Evolutionary conservation across 192 early-diverging fungal species (phyloP).

Genomic region (Umbelopsis sp.): DNA sequence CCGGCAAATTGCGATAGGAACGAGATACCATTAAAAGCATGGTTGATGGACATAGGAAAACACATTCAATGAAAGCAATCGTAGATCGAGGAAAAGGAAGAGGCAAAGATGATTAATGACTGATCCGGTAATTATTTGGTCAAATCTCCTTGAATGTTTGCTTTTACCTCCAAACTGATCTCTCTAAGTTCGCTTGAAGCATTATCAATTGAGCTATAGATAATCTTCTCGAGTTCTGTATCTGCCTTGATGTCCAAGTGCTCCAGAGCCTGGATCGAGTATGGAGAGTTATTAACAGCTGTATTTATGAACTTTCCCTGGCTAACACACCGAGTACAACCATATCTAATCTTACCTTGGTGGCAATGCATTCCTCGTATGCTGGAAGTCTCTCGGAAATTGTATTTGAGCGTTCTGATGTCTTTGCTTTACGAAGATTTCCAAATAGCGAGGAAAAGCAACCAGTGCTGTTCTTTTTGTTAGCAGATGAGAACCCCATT

Average conservation of each 20-base stretch:
- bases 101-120: background rate
- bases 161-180: conserved; percentile 34
- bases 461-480: conserved; percentile 10
- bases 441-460: conserved; percentile 1
- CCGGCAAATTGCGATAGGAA: background rate
- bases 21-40: background rate
- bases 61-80: no score
- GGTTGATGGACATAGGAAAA: no score
- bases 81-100: background rate
- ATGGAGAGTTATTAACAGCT: background rate
- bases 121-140: background rate
- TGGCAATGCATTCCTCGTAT: conserved; percentile 35
- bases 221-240: conserved; percentile 20
- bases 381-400: conserved; percentile 20
- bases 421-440: background rate
- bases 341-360: background rate
- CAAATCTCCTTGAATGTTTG: background rate
- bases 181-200: conserved; percentile 25
- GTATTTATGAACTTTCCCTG: background rate
- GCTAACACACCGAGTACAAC: background rate
- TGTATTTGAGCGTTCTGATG: background rate
- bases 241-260: conserved; percentile 30
- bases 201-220: conserved; percentile 21
- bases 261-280: conserved; percentile 17
- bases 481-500: background rate